Conservation (phyloP, 164 flowering plant genomes). For the Pachysandra terminalis region DNA sequence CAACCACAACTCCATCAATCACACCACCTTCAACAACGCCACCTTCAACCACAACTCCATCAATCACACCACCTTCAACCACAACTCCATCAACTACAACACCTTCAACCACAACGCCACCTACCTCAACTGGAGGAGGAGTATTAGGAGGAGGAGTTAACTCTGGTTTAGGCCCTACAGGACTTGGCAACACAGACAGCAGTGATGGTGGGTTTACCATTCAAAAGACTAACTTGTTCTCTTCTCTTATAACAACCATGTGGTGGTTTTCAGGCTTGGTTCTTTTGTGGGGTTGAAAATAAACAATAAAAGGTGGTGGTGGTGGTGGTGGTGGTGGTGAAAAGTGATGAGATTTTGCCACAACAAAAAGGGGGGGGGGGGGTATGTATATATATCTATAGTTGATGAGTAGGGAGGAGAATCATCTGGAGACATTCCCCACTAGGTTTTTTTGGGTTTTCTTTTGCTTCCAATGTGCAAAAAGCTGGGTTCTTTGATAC, state of each 20-base stretch:
- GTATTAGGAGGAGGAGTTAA: constrained; percentile 27
- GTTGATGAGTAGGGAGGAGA: constrained; percentile 5
- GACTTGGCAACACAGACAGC: constrained; percentile 29
- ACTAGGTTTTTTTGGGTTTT: constrained; percentile 15
- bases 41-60: constrained; percentile 11
- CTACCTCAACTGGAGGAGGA: constrained; percentile 16
- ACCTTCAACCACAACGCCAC: constrained; percentile 11
- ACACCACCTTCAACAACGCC: constrained; percentile 14
- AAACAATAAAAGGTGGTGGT: background rate
- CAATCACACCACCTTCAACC: constrained; percentile 12
- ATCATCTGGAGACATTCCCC: constrained; percentile 27
- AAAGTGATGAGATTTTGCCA: constrained; percentile 33
- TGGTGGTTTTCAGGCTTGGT: constrained; percentile 15
- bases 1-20: constrained; percentile 12
- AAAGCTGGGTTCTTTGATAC: background rate
- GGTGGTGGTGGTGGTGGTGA: constrained; percentile 21
- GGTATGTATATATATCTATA: too few species aligned
- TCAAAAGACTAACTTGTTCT: constrained; percentile 8
- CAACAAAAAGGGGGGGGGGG: constrained; percentile 7
- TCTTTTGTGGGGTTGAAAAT: constrained; percentile 19
- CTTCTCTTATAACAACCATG: constrained; percentile 5
- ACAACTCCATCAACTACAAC: constrained; percentile 16
- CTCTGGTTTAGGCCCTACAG: constrained; percentile 33
- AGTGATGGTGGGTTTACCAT: constrained; percentile 12
- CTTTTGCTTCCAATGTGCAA: constrained; percentile 5